Evolutionary conservation across 352 stramenopile species (phyloP).

Genomic region (Globisporangium mamillatum): DNA sequence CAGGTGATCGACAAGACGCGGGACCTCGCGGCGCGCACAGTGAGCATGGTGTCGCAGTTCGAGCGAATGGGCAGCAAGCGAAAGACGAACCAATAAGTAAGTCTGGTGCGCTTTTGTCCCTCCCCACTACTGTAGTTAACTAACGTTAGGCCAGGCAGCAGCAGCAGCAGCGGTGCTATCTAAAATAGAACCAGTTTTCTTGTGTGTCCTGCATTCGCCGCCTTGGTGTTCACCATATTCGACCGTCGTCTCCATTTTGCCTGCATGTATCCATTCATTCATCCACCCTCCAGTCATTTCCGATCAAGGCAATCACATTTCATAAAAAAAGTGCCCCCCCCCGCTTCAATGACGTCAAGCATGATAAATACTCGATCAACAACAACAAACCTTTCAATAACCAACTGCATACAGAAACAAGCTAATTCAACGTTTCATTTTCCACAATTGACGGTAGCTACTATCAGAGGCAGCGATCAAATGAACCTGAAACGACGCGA

Average conservation of each 20-base stretch:
- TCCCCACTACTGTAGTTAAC: conserved; percentile 12
- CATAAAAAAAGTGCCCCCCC: too few species aligned
- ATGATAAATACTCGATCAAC: background rate
- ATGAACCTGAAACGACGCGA: conserved; percentile 2
- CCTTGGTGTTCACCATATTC: background rate
- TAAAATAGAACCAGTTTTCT: conserved; percentile 22
- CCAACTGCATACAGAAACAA: background rate
- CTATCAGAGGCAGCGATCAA: background rate
- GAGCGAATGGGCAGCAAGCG: conserved; percentile 82
- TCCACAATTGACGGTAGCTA: background rate
- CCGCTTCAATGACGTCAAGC: background rate
- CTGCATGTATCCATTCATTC: background rate
- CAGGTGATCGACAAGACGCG: conserved; percentile 98
- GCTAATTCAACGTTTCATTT: background rate
- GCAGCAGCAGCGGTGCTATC: conserved; percentile 17
- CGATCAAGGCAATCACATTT: too few species aligned
- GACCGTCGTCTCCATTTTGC: background rate
- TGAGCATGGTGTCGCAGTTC: conserved; percentile 83
- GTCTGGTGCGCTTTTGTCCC: background rate
- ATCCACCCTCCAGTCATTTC: background rate
- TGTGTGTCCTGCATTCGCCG: conserved; percentile 6
- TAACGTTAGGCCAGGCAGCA: conserved; percentile 17
- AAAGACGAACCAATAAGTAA: conserved; percentile 62
- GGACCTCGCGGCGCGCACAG: conserved; percentile 93
- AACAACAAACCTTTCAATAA: too few species aligned